Base-by-base conservation (phyloP, 1,284 basidiomycete genomes). In the Fistulinella staudtii region DNA sequence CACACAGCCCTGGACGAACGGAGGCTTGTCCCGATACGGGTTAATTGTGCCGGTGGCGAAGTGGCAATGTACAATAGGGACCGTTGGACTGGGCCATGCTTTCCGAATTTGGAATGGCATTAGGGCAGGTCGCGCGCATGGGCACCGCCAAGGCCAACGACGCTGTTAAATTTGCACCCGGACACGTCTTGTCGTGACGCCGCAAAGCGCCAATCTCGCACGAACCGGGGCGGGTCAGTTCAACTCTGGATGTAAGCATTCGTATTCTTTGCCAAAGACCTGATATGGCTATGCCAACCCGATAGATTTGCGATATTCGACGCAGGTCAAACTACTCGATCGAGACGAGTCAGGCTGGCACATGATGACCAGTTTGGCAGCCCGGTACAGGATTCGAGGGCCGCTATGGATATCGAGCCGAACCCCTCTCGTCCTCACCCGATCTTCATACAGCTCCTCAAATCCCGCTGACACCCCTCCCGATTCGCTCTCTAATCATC, bases 341-440 rank as follows among this genome's bases (percentile, higher is more conserved):
- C 59, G 51, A 57, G 40, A 40, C 57, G 63, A 72, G 68, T 73
- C 72, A 73, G 56, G 10, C 43, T 57, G 59, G 53, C 59, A 63
- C 51, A 62, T 60, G 49, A 51, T 52, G 52, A 57, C 67, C 46
- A 49, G 57, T 64, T 69, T 71, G 67, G 64, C 53, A 55, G 51
- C 56, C 51, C 18, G 38, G 46, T 54, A 59, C 54, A 66, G 58
- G 50, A 55, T 66, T 60, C 58, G 59, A 57, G 53, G 50, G 47
- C 63, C 57, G 55, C 57, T 47, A 49, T 43, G 58, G 50, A 39
- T 46, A 33, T 41, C 45, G 35, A 49, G 48, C 60, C 67, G 61
- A 60, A 47, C 65, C 60, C 65, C 66, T 69, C 66, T 72, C 67
- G 65, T 71, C 58, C 60, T 57, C 47, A 41, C 58, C 53, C 62